These are phyloP conservation scores for Chytriomyces hyalinus DNA, from an alignment of 192 early-diverging fungal genomes.

Conservation along the genomic window DNA sequence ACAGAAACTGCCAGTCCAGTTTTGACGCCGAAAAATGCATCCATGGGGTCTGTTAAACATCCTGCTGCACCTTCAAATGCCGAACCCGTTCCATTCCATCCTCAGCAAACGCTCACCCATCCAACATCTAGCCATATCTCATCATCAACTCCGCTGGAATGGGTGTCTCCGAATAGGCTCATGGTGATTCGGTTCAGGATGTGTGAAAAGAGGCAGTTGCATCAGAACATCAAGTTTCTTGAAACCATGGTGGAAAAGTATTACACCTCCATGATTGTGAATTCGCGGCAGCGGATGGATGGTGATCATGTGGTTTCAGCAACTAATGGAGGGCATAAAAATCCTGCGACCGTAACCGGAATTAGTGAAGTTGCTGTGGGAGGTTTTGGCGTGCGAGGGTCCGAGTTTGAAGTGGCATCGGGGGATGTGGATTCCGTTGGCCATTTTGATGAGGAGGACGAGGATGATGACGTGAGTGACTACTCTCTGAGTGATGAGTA, in stretches of 20 bases:
- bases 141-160: not conserved
- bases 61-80: not conserved
- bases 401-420: too few relatives aligned
- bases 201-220: conserved; percentile 18
- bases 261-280: not conserved
- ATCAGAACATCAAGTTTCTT: conserved; percentile 1
- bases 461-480: too few relatives aligned
- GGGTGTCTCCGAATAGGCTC: conserved; percentile 12
- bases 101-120: not conserved
- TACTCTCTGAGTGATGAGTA: too few relatives aligned
- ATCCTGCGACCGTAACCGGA: too few relatives aligned
- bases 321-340: too few relatives aligned
- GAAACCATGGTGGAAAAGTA: conserved; percentile 16
- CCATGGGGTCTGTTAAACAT: not conserved
- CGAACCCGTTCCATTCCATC: not conserved
- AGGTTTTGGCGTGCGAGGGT: too few relatives aligned
- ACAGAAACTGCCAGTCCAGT: not conserved
- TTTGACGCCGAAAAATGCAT: not conserved
- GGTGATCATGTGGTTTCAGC: too few relatives aligned
- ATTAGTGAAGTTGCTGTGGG: too few relatives aligned
- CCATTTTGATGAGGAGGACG: too few relatives aligned
- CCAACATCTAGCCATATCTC: not conserved
- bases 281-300: too few relatives aligned
- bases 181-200: conserved; percentile 21
- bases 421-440: too few relatives aligned